These are phyloP conservation scores for Lentinus tigrinus DNA, from an alignment of 768 basidiomycete species.

Conservation along the genomic window DNA sequence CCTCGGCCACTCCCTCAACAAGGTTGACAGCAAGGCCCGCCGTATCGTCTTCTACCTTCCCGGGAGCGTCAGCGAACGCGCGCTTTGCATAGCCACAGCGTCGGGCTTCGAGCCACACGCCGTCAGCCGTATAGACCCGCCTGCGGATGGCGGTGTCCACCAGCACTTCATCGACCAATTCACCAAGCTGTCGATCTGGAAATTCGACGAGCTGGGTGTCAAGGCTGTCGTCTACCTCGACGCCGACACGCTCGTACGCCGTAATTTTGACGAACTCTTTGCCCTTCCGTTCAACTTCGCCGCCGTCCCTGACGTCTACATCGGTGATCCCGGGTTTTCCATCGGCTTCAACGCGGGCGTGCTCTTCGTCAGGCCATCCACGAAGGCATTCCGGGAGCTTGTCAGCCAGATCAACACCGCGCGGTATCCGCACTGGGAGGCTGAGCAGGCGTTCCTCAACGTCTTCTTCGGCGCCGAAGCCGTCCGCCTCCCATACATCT, in stretches of 20 bases:
- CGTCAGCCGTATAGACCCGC: slow-evolving; percentile 36
- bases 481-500: slow-evolving; percentile 35
- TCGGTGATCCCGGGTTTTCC: slow-evolving; percentile 29
- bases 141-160: slow-evolving; percentile 34
- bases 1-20: slow-evolving; percentile 29
- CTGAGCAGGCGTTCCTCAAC: slow-evolving; percentile 40
- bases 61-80: slow-evolving; percentile 32
- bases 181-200: slow-evolving; percentile 41
- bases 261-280: slow-evolving; percentile 42
- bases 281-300: slow-evolving; percentile 37
- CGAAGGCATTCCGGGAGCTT: slow-evolving; percentile 26
- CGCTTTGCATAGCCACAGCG: slow-evolving; percentile 35
- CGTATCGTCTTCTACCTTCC: slow-evolving; percentile 30
- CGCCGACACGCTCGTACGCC: slow-evolving; percentile 38
- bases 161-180: slow-evolving; percentile 38
- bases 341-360: slow-evolving; percentile 40
- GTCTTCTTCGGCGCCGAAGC: slow-evolving; percentile 34
- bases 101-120: slow-evolving; percentile 36
- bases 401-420: slow-evolving; percentile 32
- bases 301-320: slow-evolving; percentile 39
- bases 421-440: slow-evolving; percentile 28
- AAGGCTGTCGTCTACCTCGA: slow-evolving; percentile 36
- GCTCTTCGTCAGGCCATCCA: slow-evolving; percentile 31
- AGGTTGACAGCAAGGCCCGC: slow-evolving; percentile 27
- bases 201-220: slow-evolving; percentile 30